These are phyloP conservation scores for Pichia nanzhaoensis DNA, from an alignment of 805 yeast genomes.

Conservation along the genomic window DNA sequence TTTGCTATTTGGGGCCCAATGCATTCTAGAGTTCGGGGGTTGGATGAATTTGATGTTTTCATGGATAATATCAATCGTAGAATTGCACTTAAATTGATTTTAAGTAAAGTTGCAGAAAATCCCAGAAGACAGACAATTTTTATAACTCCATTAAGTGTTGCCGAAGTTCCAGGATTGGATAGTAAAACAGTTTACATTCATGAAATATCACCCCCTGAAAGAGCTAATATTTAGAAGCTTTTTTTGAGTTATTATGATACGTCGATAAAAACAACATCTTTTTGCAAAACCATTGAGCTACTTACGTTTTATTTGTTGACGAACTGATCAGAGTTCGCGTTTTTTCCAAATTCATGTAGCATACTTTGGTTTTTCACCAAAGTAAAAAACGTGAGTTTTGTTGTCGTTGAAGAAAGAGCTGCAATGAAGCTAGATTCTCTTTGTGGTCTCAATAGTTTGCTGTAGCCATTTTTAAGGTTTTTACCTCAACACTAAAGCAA, in stretches of 20 bases:
- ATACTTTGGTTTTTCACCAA: no score
- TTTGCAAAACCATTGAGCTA: no score
- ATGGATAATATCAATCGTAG: conserved; percentile 93
- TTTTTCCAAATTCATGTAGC: no score
- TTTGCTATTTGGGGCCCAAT: conserved; percentile 90
- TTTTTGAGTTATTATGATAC: no score
- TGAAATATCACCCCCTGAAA: conserved; percentile 40
- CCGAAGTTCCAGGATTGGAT: conserved; percentile 55
- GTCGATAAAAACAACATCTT: no score
- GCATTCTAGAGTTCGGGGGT: conserved; percentile 80
- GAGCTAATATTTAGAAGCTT: conserved; percentile 11
- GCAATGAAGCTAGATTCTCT: no score
- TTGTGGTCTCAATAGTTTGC: no score
- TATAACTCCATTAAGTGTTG: conserved; percentile 90
- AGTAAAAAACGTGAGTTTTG: no score
- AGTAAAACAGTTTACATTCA: conserved; percentile 54
- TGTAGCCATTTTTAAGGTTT: no score
- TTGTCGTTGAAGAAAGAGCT: no score
- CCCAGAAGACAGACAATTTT: conserved; percentile 79
- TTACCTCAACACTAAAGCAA: neutral
- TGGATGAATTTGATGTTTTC: conserved; percentile 95
- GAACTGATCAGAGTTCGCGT: no score
- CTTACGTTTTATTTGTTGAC: no score
- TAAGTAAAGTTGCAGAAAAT: conserved; percentile 57
- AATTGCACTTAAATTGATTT: conserved; percentile 66